Evolutionary conservation across 2,329 filamentous ascomycete genomes (phyloP).

Genomic region (Colletotrichum sojae): DNA sequence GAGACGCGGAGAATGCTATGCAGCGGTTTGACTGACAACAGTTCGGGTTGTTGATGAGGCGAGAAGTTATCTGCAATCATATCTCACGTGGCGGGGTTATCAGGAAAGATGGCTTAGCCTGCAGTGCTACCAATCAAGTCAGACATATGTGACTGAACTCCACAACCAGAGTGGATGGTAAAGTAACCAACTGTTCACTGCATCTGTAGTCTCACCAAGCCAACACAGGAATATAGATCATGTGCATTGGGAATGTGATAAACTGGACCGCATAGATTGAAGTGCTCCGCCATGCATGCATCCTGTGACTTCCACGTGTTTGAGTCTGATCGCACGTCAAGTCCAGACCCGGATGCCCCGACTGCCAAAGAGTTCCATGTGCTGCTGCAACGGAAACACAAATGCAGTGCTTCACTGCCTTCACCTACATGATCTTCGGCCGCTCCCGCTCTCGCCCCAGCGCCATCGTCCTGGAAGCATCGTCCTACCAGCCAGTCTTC

Average conservation of each 20-base stretch:
- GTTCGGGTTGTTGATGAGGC: background rate
- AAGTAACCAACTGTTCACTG: background rate
- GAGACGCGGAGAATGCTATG: background rate
- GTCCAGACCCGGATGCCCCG: background rate
- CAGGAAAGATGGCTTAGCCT: background rate
- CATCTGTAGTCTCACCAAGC: background rate
- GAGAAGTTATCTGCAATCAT: background rate
- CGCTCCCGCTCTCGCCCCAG: background rate
- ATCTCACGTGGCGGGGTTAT: background rate
- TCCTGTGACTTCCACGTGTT: too few species aligned
- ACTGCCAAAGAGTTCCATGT: background rate
- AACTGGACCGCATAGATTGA: background rate
- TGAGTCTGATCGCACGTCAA: too few species aligned
- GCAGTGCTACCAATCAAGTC: background rate
- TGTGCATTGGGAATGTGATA: background rate
- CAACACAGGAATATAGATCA: background rate
- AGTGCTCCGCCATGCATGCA: too few species aligned
- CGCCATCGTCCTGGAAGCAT: too few species aligned
- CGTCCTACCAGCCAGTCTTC: background rate
- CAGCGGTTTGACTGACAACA: background rate
- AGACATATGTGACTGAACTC: background rate
- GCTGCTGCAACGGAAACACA: too few species aligned
- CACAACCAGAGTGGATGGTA: background rate
- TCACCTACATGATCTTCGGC: background rate
- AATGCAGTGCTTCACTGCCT: too few species aligned